phyloP scores from a whole-genome alignment of 192 early-diverging fungal genomes.

The Bifiguratus adelaidae region DNA sequence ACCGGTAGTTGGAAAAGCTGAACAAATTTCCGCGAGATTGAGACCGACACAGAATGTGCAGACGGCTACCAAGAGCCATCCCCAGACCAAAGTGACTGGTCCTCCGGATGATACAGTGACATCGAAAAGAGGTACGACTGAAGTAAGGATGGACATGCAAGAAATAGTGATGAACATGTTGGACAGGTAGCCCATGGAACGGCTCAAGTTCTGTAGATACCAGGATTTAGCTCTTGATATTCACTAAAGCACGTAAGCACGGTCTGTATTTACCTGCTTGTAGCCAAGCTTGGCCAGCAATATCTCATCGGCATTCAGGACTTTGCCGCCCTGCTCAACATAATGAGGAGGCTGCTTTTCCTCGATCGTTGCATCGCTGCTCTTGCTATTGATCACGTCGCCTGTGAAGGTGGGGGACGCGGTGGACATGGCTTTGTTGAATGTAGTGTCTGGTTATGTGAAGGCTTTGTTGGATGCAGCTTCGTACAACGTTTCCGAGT shows the following conservation, averaged over 20 bases:
- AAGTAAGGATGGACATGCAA: too few relatives aligned
- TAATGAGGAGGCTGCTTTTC: too few relatives aligned
- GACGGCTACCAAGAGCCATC: slow-evolving; percentile 34
- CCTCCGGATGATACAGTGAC: slow-evolving; percentile 39
- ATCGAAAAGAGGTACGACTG: slow-evolving; percentile 43
- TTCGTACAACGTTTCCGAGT: too few relatives aligned
- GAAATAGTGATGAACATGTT: too few relatives aligned
- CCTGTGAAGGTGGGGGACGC: too few relatives aligned
- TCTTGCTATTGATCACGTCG: too few relatives aligned
- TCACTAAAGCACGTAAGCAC: not conserved
- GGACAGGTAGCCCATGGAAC: slow-evolving; percentile 31
- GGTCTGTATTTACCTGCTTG: slow-evolving; percentile 16
- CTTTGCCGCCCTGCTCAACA: too few relatives aligned
- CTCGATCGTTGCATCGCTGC: too few relatives aligned
- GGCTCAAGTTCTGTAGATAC: slow-evolving; percentile 28
- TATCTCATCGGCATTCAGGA: slow-evolving; percentile 4
- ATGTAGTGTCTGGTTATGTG: too few relatives aligned
- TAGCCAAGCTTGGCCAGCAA: slow-evolving; percentile 22
- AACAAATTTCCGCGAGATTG: slow-evolving; percentile 41
- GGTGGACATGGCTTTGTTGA: too few relatives aligned
- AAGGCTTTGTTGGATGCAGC: too few relatives aligned
- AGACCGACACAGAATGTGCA: slow-evolving; percentile 30
- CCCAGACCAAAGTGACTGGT: slow-evolving; percentile 36
- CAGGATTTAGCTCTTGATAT: not conserved
- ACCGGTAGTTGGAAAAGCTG: slow-evolving; percentile 27